Evolutionary conservation across 2,329 filamentous ascomycete species (phyloP).

Genomic region (Cadophora sp.): DNA sequence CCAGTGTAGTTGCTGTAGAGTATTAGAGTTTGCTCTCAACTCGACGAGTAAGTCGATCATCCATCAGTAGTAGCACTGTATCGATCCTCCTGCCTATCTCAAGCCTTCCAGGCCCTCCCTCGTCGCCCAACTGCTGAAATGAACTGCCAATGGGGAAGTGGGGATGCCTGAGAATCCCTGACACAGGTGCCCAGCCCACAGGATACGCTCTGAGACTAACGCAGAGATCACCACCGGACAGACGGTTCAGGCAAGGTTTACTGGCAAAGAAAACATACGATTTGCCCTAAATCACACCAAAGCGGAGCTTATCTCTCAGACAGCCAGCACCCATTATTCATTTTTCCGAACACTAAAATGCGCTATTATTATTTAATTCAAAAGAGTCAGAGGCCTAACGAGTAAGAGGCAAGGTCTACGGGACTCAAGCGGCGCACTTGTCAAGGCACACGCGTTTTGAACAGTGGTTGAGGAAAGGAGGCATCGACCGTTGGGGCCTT

Average conservation of each 20-base stretch:
- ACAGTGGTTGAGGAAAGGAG: conserved; percentile 3
- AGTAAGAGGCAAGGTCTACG: too few relatives aligned
- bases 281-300: not conserved
- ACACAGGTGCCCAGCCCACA: not conserved
- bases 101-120: too few relatives aligned
- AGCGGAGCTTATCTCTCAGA: not conserved
- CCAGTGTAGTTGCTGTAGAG: too few relatives aligned
- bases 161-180: not conserved
- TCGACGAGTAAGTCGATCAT: too few relatives aligned
- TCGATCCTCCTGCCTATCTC: too few relatives aligned
- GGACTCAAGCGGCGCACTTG: not conserved
- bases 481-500: conserved; percentile 11
- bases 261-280: not conserved
- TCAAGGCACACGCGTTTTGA: not conserved
- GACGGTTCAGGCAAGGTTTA: conserved; percentile 1
- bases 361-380: too few relatives aligned
- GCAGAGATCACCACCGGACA: conserved; percentile 3
- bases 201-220: conserved; percentile 3
- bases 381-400: too few relatives aligned
- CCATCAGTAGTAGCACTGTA: too few relatives aligned
- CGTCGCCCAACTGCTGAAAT: not conserved
- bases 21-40: too few relatives aligned
- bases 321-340: too few relatives aligned
- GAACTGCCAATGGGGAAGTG: conserved; percentile 2
- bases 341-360: not conserved